A percentile compares a stretch with the other conserved stretches of the same genome.
phyloP scores from a whole-genome alignment of 257 asterid genomes.

The Forsythia suspensa region DNA sequence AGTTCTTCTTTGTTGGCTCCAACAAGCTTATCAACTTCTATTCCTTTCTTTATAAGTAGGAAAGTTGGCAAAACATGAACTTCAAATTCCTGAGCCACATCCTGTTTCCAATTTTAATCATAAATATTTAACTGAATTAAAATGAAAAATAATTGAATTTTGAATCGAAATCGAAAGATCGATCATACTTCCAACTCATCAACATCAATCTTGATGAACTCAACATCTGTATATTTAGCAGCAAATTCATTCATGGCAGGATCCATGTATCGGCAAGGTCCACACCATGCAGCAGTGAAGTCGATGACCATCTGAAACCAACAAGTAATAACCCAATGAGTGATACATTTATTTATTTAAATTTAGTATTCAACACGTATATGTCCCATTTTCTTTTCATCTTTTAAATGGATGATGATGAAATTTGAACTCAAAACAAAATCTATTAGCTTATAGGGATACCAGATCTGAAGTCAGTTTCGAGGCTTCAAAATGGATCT shows the following conservation, averaged over 20 bases:
- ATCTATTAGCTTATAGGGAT: neutral
- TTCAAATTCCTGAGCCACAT: conserved; percentile 59
- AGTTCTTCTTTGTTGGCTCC: conserved; percentile 52
- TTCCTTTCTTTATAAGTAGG: conserved; percentile 62
- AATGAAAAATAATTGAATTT: neutral
- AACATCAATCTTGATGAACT: conserved; percentile 75
- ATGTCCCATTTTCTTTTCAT: no score
- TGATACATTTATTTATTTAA: no score
- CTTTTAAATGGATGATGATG: no score
- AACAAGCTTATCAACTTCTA: conserved; percentile 59
- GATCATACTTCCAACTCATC: conserved; percentile 57
- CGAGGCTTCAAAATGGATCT: conserved; percentile 50
- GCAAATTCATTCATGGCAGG: conserved; percentile 61
- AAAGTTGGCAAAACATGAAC: conserved; percentile 73
- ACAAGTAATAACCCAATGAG: neutral
- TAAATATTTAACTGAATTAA: neutral
- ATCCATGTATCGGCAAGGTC: conserved; percentile 58
- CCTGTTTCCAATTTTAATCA: conserved; percentile 36
- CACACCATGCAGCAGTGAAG: conserved; percentile 82
- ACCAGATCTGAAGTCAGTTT: conserved; percentile 67
- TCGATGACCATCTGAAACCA: conserved; percentile 58
- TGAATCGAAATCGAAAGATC: neutral
- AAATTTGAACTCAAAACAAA: no score
- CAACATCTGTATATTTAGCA: conserved; percentile 52
- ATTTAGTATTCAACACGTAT: no score